These are phyloP conservation scores for Westerdykella ornata DNA, from an alignment of 2,329 filamentous ascomycete species.

Conservation along the genomic window DNA sequence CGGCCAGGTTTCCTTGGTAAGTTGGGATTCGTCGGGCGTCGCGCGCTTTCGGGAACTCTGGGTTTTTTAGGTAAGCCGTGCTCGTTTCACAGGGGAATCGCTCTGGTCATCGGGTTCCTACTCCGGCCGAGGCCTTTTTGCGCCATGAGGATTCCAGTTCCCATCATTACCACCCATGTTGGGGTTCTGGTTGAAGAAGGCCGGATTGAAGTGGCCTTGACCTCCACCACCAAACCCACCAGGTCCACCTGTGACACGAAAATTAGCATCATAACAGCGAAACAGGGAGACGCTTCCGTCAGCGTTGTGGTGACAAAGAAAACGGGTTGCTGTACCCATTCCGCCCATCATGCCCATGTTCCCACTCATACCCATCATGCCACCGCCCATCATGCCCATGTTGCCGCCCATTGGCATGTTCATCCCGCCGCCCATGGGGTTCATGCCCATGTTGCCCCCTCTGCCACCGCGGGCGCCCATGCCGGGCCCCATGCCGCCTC, in stretches of 20 bases:
- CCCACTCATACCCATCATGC: slow-evolving; percentile 39
- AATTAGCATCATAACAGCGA: slow-evolving; percentile 6
- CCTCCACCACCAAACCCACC: slow-evolving; percentile 55
- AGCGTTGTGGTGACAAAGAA: not conserved
- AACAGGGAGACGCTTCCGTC: not conserved
- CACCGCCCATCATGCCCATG: slow-evolving; percentile 44
- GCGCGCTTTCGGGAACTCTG: no score
- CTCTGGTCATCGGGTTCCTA: slow-evolving; percentile 22
- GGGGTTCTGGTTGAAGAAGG: slow-evolving; percentile 55
- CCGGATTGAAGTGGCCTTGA: slow-evolving; percentile 63
- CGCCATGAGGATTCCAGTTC: slow-evolving; percentile 74
- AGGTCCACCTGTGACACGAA: slow-evolving; percentile 8
- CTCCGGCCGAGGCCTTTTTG: slow-evolving; percentile 71
- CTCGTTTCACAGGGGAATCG: no score
- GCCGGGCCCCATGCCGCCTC: slow-evolving; percentile 45
- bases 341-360: slow-evolving; percentile 43
- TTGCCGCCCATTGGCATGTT: slow-evolving; percentile 36
- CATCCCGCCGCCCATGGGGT: slow-evolving; percentile 31
- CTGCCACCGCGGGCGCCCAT: slow-evolving; percentile 33
- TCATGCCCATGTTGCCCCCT: slow-evolving; percentile 36
- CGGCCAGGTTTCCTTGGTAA: no score
- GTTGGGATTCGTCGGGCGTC: no score
- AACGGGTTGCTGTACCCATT: slow-evolving; percentile 23
- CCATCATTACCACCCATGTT: slow-evolving; percentile 48
- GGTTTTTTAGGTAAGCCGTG: no score